Evolutionary conservation across 23 red algal species (phyloP).

Genomic region (Gracilaria gracilis): DNA sequence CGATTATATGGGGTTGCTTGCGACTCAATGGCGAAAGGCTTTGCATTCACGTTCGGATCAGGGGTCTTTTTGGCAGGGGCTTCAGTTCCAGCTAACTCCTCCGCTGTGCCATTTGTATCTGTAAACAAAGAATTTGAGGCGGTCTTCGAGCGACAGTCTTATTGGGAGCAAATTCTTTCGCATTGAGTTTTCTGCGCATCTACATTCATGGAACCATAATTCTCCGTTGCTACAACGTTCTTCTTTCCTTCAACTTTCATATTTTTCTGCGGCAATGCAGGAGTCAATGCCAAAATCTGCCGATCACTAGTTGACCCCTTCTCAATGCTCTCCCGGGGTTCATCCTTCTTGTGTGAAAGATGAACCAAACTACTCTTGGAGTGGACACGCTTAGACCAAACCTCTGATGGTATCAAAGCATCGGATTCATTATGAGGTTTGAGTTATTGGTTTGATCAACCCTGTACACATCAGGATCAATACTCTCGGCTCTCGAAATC

Average conservation of each 20-base stretch:
- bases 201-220: background rate
- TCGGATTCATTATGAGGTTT: background rate
- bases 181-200: background rate
- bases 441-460: constrained; percentile 38
- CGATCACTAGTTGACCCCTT: background rate
- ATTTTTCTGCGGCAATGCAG: background rate
- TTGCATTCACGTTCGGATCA: background rate
- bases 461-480: constrained; percentile 54
- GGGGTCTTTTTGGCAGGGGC: background rate
- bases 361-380: background rate
- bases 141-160: background rate
- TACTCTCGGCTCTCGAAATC: constrained; percentile 64
- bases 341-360: background rate
- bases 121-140: background rate
- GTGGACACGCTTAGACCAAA: background rate
- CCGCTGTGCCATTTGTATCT: background rate
- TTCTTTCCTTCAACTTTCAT: background rate
- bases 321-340: background rate
- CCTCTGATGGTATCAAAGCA: background rate
- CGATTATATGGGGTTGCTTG: background rate
- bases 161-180: background rate
- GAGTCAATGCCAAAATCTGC: background rate
- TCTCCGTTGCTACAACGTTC: background rate
- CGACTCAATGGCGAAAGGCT: background rate
- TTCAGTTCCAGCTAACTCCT: background rate